Conservation (phyloP, 2,329 filamentous ascomycete genomes). For the Purpureocillium takamizusanense region DNA sequence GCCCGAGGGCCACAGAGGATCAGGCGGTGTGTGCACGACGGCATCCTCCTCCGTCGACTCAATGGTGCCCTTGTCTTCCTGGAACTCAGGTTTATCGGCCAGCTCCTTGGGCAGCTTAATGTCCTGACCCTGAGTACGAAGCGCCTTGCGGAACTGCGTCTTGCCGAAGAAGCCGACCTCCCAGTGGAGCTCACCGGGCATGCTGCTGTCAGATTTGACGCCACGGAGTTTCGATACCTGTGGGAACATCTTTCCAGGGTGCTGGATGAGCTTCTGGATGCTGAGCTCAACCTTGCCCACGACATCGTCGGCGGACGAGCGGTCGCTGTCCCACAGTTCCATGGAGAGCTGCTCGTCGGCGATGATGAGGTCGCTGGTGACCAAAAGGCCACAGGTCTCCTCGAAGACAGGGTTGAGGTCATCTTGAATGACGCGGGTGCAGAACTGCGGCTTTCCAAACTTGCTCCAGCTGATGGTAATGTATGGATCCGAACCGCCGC, state of each 20-base stretch:
- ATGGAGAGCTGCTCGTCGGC: slow-evolving; percentile 88
- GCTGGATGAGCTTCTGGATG: slow-evolving; percentile 87
- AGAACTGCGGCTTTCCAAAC: slow-evolving; percentile 96
- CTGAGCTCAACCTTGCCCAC: slow-evolving; percentile 91
- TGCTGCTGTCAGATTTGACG: slow-evolving; percentile 72
- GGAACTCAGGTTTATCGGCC: slow-evolving; percentile 64
- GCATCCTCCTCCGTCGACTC: slow-evolving; percentile 68
- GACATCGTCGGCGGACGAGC: slow-evolving; percentile 85
- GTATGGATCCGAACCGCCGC: slow-evolving; percentile 89
- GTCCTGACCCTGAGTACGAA: slow-evolving; percentile 83
- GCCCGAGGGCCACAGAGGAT: slow-evolving; percentile 93
- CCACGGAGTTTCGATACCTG: slow-evolving; percentile 77
- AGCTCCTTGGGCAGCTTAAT: slow-evolving; percentile 65
- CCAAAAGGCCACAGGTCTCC: slow-evolving; percentile 75
- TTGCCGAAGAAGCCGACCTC: slow-evolving; percentile 94
- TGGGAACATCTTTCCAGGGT: slow-evolving; percentile 87
- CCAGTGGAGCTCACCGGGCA: slow-evolving; percentile 93
- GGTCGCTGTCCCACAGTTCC: slow-evolving; percentile 93
- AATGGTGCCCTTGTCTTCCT: slow-evolving; percentile 74
- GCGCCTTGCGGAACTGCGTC: slow-evolving; percentile 73
- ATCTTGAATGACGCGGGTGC: slow-evolving; percentile 90
- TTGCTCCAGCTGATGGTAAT: slow-evolving; percentile 94
- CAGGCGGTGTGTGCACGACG: slow-evolving; percentile 81
- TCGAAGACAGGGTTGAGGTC: slow-evolving; percentile 90
- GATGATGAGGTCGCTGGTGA: slow-evolving; percentile 85